phyloP scores from a whole-genome alignment of 176 grass and related monocot species.

The Oryza glumipatula region DNA sequence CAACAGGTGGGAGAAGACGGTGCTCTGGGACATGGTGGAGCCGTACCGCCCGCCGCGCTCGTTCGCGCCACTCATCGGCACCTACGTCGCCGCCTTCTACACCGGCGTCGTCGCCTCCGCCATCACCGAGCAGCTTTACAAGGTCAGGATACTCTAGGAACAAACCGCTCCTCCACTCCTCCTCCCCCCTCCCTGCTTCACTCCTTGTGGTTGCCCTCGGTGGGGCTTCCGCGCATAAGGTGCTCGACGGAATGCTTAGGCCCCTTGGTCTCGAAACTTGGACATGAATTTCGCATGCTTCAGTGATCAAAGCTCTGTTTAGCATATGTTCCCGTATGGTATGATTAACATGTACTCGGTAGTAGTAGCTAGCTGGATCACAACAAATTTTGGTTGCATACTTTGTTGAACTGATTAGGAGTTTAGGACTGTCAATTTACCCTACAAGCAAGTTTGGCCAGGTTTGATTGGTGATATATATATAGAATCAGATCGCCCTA shows the following conservation, averaged over 20 bases:
- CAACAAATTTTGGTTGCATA: not conserved
- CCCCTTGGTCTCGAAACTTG: not conserved
- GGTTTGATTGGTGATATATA: not conserved
- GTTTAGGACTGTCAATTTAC: not conserved
- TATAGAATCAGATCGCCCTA: not conserved
- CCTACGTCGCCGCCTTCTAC: constrained; percentile 95
- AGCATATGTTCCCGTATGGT: not conserved
- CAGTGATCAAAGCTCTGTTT: not conserved
- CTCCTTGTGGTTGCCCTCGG: not conserved
- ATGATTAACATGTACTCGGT: not conserved
- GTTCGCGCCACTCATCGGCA: constrained; percentile 74
- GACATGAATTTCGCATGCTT: not conserved
- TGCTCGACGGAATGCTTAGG: constrained; percentile 44
- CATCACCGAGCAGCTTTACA: constrained; percentile 91
- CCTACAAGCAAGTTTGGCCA: not conserved
- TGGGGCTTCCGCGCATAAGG: not conserved
- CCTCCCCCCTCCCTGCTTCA: not conserved
- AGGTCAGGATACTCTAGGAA: constrained; percentile 32
- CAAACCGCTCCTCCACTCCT: not conserved
- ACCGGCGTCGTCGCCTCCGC: constrained; percentile 80
- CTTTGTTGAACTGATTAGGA: not conserved
- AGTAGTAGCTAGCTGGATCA: not conserved
- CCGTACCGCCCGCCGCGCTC: constrained; percentile 76
- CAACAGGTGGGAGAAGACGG: constrained; percentile 93
- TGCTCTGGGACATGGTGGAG: constrained; percentile 96